Evolutionary conservation across 2,329 filamentous ascomycete species (phyloP).

Genomic region (Pseudogymnoascus verrucosus): DNA sequence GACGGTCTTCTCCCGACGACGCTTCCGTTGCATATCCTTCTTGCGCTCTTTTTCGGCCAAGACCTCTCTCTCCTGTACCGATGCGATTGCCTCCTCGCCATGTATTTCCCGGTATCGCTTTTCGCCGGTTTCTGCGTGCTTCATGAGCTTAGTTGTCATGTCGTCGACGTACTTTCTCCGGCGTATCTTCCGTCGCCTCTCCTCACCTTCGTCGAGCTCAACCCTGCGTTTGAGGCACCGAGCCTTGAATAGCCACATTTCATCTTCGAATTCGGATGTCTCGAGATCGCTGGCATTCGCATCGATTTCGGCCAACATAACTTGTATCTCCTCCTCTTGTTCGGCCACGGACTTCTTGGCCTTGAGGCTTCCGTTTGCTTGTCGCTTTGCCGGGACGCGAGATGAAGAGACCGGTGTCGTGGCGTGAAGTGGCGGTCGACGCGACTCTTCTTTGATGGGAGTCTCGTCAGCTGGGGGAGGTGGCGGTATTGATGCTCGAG

Average conservation of each 20-base stretch:
- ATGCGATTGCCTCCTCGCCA: conserved; percentile 71
- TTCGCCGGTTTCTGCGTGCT: conserved; percentile 63
- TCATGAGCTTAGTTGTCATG: conserved; percentile 54
- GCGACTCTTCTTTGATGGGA: conserved; percentile 13
- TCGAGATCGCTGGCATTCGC: conserved; percentile 51
- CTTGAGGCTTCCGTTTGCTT: conserved; percentile 44
- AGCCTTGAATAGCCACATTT: conserved; percentile 43
- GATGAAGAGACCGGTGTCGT: conserved; percentile 34
- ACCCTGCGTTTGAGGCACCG: conserved; percentile 58
- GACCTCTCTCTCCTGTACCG: conserved; percentile 84
- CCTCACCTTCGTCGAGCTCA: conserved; percentile 57
- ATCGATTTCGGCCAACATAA: conserved; percentile 53
- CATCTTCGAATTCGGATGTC: conserved; percentile 39
- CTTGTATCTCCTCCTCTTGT: conserved; percentile 62
- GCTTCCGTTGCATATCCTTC: conserved; percentile 98
- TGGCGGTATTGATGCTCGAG: conserved; percentile 19
- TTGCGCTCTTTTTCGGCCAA: conserved; percentile 97
- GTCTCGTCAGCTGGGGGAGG: conserved; percentile 18
- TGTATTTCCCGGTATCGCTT: conserved; percentile 68
- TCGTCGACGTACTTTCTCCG: conserved; percentile 50
- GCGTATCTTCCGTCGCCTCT: conserved; percentile 54
- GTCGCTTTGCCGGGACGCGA: conserved; percentile 35
- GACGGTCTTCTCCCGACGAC: conserved; percentile 91
- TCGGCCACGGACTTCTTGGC: conserved; percentile 52
- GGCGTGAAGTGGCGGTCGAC: conserved; percentile 24